phyloP scores from a whole-genome alignment of 202 grass and related monocot species.

The Dendrocalamus latiflorus region DNA sequence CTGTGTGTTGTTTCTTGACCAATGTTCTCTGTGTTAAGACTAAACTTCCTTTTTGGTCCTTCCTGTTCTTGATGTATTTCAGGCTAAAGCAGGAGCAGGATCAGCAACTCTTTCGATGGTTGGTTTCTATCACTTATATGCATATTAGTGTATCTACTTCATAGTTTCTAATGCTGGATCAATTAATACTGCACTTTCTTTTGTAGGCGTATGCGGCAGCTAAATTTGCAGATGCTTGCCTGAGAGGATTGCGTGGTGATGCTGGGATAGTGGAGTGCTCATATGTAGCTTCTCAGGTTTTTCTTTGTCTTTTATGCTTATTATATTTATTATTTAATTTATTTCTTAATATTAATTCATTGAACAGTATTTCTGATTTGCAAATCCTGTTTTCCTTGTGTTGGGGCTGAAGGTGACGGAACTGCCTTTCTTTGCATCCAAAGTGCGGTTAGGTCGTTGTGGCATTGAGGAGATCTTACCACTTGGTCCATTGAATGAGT shows the following conservation, averaged over 20 bases:
- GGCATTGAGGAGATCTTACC: constrained; percentile 80
- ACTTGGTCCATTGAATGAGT: constrained; percentile 82
- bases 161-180: background rate
- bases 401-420: constrained; percentile 82
- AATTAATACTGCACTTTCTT: background rate
- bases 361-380: background rate
- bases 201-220: constrained; percentile 77
- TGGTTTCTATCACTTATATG: constrained; percentile 17
- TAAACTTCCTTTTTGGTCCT: too few species aligned
- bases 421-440: constrained; percentile 84
- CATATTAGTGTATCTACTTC: background rate
- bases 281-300: constrained; percentile 76
- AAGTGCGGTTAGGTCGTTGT: constrained; percentile 61
- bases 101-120: constrained; percentile 97
- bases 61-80: constrained; percentile 6
- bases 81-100: constrained; percentile 92
- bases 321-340: background rate
- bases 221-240: constrained; percentile 85
- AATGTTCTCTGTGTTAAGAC: background rate
- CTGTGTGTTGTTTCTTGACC: background rate
- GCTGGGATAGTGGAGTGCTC: constrained; percentile 83
- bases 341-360: background rate
- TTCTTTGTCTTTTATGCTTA: background rate
- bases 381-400: background rate
- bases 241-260: constrained; percentile 72